These are phyloP conservation scores for Sugiyamaella novakii DNA, from an alignment of 1,139 yeast species.

Conservation along the genomic window DNA sequence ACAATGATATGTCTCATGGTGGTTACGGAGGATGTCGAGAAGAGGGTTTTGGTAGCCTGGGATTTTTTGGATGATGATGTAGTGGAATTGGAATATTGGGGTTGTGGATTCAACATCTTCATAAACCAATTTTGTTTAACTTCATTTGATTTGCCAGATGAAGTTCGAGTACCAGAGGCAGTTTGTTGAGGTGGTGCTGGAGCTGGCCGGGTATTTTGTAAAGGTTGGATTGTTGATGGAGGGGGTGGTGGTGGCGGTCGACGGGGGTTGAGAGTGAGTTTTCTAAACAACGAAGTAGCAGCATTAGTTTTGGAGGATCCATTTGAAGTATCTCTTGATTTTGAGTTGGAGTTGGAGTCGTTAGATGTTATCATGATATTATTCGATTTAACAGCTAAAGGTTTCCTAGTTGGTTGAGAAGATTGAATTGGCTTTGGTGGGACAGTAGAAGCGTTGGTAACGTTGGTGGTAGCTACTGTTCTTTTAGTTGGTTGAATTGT, in stretches of 20 bases:
- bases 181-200: conserved; percentile 14
- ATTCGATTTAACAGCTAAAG: conserved; percentile 24
- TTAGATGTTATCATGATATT: conserved; percentile 18
- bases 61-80: neutral
- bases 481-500: conserved; percentile 1
- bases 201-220: conserved; percentile 7
- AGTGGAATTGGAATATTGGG: neutral
- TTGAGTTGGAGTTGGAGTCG: neutral
- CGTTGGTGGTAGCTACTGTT: conserved; percentile 10
- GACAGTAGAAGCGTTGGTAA: neutral
- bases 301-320: conserved; percentile 15
- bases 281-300: conserved; percentile 25
- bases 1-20: conserved; percentile 38
- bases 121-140: conserved; percentile 46
- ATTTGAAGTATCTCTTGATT: conserved; percentile 6
- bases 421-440: neutral
- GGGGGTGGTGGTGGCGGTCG: conserved; percentile 31
- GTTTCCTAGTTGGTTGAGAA: conserved; percentile 19
- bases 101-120: conserved; percentile 38
- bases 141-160: conserved; percentile 27
- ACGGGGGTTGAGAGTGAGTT: conserved; percentile 28
- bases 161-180: conserved; percentile 8
- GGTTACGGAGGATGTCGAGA: conserved; percentile 34
- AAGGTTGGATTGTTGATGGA: neutral
- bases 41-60: conserved; percentile 32